Evolutionary conservation across 108 stramenopile genomes (phyloP), one percentile per base, ranked within the genome.

Genomic region (Nitzschia palea): DNA sequence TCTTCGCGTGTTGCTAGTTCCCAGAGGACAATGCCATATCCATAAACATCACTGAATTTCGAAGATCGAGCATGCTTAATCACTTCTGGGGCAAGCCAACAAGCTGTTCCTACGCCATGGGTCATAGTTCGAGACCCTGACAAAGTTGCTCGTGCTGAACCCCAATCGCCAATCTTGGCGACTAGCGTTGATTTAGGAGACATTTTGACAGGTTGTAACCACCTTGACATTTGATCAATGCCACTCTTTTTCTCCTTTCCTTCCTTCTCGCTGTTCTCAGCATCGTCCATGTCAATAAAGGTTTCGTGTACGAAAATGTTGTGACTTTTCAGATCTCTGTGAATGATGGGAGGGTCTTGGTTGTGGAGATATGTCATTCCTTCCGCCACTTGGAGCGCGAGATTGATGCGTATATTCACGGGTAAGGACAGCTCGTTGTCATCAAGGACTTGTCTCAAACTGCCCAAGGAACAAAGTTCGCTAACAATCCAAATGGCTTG

Each of bases 401-500:
- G 64, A 31, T 63, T 80, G 12, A 95, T 60, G 43, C 87, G 70
- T 27, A 70, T 53, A 57, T 78, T 77, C 12, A 87, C 65, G 18
- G 88, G 48, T 22, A 96, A 60, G 3, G 47, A 65, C 56, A 76
- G 62, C 15, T 86, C 84, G 48, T 83, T 80, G 70, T 97, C 95
- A 57, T 97, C 93, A 26, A 99, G 83, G n/a, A 99, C 63, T 65
- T 94, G 89, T 28, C 96, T 78, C 17, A 99, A 77, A 72, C 96
- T 96, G 18, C 96, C 95, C 44, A 93, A 78, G 17, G 86, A 89
- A 68, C 95, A 97, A 0, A 94, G 81, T 64, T 96, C 95, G 55
- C 94, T 93, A 27, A 96, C 96, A 77, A 98, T 98, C 97, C 97
- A 98, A 63, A 98, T 97, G 3, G 95, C 96, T 68, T 96, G 95